Evolutionary conservation across 371 early-diverging fungal genomes (phyloP), one percentile per base, ranked within the genome.

Genomic region (Haplosporangium sp.): DNA sequence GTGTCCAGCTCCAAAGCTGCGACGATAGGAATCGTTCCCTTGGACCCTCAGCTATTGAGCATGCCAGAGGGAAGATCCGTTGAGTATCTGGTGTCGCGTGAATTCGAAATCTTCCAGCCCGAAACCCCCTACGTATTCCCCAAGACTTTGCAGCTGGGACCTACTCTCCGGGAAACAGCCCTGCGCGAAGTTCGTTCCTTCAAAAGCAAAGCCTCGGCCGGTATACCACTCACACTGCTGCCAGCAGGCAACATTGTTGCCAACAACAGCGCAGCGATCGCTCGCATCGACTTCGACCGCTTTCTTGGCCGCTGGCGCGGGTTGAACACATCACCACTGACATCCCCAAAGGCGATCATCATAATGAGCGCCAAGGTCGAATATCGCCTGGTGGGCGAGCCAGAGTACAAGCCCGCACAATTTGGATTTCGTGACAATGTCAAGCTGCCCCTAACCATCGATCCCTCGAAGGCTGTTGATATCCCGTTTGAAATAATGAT

Each of bases 371-470:
- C 48, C 58, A 70, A 55, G 16, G 69, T 67, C n/a, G 60, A 64
- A 23, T 82, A 80, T 46, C 75, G 81, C 13, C 63, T 82, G 14
- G 50, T 82, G 20, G 82, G 82, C n/a, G 72, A 82, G 40, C 14
- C 18, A 8, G 59, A 59, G 40, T 82, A 80, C 58, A 61, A 43
- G 38, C 62, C 62, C 48, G 69, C 62, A 43, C 55, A 29, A 10
- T 61, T 69, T 43, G 57, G 36, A 2, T 48, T 61, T 10, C 55
- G 69, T 14, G 13, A 56, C 20, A 57, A 56, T 18, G 37, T 46
- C 18, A 77, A 61, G 40, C 62, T 76, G 11, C 77, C 79, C 0
- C 18, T 69, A 5, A 42, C 58, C 8, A 43, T 81, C 20, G 73
- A 59, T 8, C 81, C 81, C 12, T 65, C 62, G 29, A 42, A 77